A percentile compares a stretch with the other conserved stretches of the same genome.
phyloP scores from a whole-genome alignment of 2,329 filamentous ascomycete genomes.

The Sclerotinia minor region DNA sequence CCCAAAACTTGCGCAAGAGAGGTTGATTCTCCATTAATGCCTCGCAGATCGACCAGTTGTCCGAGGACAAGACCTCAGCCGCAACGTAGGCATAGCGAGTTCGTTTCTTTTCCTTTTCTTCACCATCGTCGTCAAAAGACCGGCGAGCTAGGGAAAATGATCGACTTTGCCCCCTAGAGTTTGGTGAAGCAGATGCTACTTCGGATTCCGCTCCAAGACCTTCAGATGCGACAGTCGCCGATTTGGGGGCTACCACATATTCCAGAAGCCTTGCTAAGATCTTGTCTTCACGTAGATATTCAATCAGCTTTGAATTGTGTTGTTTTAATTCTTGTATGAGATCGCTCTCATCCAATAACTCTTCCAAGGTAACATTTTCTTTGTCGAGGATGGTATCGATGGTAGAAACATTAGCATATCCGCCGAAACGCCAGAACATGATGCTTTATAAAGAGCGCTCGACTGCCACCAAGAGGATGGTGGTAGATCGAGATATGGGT shows the following conservation, averaged over 20 bases:
- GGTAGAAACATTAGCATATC: conserved; percentile 94
- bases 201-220: conserved; percentile 54
- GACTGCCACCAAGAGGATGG: conserved; percentile 36
- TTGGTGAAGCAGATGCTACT: conserved; percentile 52
- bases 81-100: conserved; percentile 93
- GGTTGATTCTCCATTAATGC: conserved; percentile 82
- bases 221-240: conserved; percentile 56
- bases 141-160: conserved; percentile 55
- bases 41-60: conserved; percentile 96
- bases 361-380: conserved; percentile 89
- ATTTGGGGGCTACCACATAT: conserved; percentile 83
- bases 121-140: conserved; percentile 54
- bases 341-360: conserved; percentile 93
- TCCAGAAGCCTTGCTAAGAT: conserved; percentile 83
- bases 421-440: conserved; percentile 99
- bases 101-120: conserved; percentile 85
- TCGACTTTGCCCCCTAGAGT: conserved; percentile 50
- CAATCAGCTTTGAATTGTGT: conserved; percentile 95
- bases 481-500: conserved; percentile 33
- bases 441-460: conserved; percentile 48
- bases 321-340: conserved; percentile 97
- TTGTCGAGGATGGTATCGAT: conserved; percentile 97
- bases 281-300: conserved; percentile 86
- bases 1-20: conserved; percentile 83
- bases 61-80: conserved; percentile 89